A percentile compares a stretch with the other conserved stretches of the same genome.
These are phyloP conservation scores for Rasamsonia emersonii DNA, from an alignment of 2,329 filamentous ascomycete species.

Conservation along the genomic window DNA sequence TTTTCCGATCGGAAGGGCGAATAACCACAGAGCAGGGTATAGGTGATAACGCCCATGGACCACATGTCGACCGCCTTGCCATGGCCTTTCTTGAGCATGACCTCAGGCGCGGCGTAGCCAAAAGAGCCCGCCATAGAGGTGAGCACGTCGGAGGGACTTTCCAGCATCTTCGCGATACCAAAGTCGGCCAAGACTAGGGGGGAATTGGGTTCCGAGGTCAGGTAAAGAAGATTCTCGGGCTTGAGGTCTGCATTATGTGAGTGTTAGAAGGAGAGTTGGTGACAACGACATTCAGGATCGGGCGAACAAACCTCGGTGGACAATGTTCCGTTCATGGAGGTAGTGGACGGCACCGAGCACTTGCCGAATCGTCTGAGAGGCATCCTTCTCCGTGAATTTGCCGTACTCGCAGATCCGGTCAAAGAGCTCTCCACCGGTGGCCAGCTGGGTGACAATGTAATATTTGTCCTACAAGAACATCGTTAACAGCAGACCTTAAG, in stretches of 20 bases:
- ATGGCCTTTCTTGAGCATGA: slow-evolving; percentile 96
- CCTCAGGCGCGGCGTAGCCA: slow-evolving; percentile 92
- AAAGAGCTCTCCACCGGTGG: slow-evolving; percentile 92
- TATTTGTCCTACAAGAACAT: slow-evolving; percentile 72
- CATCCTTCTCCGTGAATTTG: slow-evolving; percentile 97
- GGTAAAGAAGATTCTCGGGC: slow-evolving; percentile 93
- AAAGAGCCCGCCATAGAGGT: slow-evolving; percentile 99
- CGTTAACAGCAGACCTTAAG: slow-evolving; percentile 9
- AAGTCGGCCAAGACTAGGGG: slow-evolving; percentile 93
- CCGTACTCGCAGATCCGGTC: slow-evolving; percentile 97
- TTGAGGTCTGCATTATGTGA: slow-evolving; percentile 64
- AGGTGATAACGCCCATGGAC: slow-evolving; percentile 97
- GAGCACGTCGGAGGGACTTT: slow-evolving; percentile 79
- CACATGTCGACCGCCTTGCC: slow-evolving; percentile 99
- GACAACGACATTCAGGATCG: background rate
- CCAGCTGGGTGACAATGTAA: slow-evolving; percentile 96
- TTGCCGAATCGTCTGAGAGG: slow-evolving; percentile 89
- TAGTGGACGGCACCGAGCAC: slow-evolving; percentile 90
- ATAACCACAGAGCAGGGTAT: slow-evolving; percentile 95
- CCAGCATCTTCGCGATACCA: slow-evolving; percentile 96
- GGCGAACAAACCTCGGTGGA: slow-evolving; percentile 67
- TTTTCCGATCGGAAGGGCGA: slow-evolving; percentile 96
- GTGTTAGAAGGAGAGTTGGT: slow-evolving; percentile 3
- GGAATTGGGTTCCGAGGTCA: slow-evolving; percentile 67
- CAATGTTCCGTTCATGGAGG: slow-evolving; percentile 87